A percentile compares a stretch with the other conserved stretches of the same genome.
phyloP scores from a whole-genome alignment of 2,329 filamentous ascomycete genomes.

The Xylaria sp. region DNA sequence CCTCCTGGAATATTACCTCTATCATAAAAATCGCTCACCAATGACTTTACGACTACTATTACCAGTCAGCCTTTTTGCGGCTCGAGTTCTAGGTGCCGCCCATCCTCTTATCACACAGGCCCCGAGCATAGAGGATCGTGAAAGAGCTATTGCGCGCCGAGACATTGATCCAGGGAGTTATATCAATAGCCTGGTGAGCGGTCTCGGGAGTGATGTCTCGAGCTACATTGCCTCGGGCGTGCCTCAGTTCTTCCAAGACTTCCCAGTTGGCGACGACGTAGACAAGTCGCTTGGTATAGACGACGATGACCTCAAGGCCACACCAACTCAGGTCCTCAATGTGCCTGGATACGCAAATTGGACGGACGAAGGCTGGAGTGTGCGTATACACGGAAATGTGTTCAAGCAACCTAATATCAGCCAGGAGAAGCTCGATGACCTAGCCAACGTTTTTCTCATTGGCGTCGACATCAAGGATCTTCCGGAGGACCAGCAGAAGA shows the following conservation, averaged over 20 bases:
- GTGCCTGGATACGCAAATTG: slow-evolving; percentile 79
- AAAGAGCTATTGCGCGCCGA: slow-evolving; percentile 50
- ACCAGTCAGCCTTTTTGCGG: slow-evolving; percentile 38
- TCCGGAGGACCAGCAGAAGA: slow-evolving; percentile 66
- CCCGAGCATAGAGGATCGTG: slow-evolving; percentile 54
- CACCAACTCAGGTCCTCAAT: slow-evolving; percentile 77
- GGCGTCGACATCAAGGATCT: slow-evolving; percentile 71
- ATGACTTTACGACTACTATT: slow-evolving; percentile 37
- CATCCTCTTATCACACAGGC: slow-evolving; percentile 62
- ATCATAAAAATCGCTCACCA: neutral
- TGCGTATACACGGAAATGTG: slow-evolving; percentile 82
- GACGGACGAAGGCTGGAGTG: slow-evolving; percentile 80
- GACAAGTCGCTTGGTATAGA: slow-evolving; percentile 70
- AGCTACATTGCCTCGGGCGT: slow-evolving; percentile 72
- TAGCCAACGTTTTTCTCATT: slow-evolving; percentile 78
- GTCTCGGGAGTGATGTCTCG: slow-evolving; percentile 66
- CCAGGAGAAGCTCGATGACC: slow-evolving; percentile 70
- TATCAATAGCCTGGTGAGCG: slow-evolving; percentile 61
- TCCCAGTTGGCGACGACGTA: slow-evolving; percentile 72
- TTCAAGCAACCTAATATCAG: slow-evolving; percentile 80
- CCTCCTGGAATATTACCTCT: neutral
- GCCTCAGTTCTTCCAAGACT: slow-evolving; percentile 73
- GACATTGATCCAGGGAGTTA: slow-evolving; percentile 61
- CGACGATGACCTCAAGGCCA: slow-evolving; percentile 67
- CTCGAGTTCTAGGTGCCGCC: slow-evolving; percentile 42